These are phyloP conservation scores for Grigorovia humatica DNA, from an alignment of 805 yeast species.

Conservation along the genomic window DNA sequence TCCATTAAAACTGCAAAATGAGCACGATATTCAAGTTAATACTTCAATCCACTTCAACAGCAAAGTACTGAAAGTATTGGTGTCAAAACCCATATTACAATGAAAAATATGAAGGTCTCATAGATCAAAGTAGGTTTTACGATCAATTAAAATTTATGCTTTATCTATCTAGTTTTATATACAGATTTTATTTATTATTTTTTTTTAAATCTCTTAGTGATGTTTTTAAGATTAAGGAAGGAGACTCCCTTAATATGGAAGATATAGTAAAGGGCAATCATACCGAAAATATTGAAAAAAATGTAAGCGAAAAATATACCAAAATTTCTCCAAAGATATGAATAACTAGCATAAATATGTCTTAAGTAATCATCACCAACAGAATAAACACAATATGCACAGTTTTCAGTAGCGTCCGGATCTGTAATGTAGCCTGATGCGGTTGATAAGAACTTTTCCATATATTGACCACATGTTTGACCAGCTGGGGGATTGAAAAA, in stretches of 20 bases:
- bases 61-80: too few relatives aligned
- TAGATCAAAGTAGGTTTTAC: too few relatives aligned
- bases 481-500: conserved; percentile 15
- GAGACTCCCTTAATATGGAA: conserved; percentile 31
- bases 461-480: conserved; percentile 18
- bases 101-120: too few relatives aligned
- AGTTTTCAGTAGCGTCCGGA: conserved; percentile 34
- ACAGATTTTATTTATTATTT: background rate
- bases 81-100: too few relatives aligned
- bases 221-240: background rate
- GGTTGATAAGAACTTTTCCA: conserved; percentile 10
- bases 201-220: background rate
- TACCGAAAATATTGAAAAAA: conserved; percentile 33
- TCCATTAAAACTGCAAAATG: too few relatives aligned
- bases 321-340: conserved; percentile 44
- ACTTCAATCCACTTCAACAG: too few relatives aligned
- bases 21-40: too few relatives aligned
- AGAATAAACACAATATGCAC: conserved; percentile 45
- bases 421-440: conserved; percentile 19
- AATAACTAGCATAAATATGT: conserved; percentile 21
- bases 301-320: conserved; percentile 46
- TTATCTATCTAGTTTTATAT: background rate
- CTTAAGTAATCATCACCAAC: conserved; percentile 46
- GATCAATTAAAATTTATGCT: background rate
- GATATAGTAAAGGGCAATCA: conserved; percentile 41